Percentiles rank a stretch among this genome's conserved stretches.
Evolutionary conservation across 148 eudicot species (phyloP).

Genomic region (Spergularia marina): DNA sequence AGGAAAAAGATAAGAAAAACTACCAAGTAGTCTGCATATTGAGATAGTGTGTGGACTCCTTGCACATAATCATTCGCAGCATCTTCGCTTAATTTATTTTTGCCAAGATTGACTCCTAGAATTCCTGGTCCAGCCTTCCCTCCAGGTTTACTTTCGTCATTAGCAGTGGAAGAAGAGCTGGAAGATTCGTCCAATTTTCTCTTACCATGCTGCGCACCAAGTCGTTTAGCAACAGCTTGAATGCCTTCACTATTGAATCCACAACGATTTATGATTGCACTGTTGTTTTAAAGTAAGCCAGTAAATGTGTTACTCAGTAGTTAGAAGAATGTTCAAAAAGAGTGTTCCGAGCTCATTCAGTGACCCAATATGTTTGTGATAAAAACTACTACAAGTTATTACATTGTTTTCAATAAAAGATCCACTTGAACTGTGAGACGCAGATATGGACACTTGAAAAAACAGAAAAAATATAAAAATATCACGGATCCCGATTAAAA

Average conservation of each 20-base stretch:
- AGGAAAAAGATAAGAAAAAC: constrained; percentile 8
- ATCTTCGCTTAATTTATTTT: constrained; percentile 95
- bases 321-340: background rate
- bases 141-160: constrained; percentile 77
- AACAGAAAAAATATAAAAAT: too few relatives aligned
- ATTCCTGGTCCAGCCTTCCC: constrained; percentile 99
- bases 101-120: constrained; percentile 97
- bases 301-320: background rate
- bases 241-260: constrained; percentile 99
- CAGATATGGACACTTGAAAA: background rate
- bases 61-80: constrained; percentile 97
- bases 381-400: background rate
- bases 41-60: constrained; percentile 98
- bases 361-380: background rate
- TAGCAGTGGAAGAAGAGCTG: constrained; percentile 54
- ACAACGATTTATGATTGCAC: constrained; percentile 92
- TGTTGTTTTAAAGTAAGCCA: constrained; percentile 44
- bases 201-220: constrained; percentile 99
- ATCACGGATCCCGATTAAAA: too few relatives aligned
- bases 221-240: constrained; percentile 86
- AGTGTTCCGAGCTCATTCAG: background rate
- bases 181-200: constrained; percentile 89
- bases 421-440: background rate
- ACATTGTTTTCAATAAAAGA: background rate
- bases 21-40: constrained; percentile 99